Evolutionary conservation across 148 eudicot genomes (phyloP).

Genomic region (Vaccinium darrowii): DNA sequence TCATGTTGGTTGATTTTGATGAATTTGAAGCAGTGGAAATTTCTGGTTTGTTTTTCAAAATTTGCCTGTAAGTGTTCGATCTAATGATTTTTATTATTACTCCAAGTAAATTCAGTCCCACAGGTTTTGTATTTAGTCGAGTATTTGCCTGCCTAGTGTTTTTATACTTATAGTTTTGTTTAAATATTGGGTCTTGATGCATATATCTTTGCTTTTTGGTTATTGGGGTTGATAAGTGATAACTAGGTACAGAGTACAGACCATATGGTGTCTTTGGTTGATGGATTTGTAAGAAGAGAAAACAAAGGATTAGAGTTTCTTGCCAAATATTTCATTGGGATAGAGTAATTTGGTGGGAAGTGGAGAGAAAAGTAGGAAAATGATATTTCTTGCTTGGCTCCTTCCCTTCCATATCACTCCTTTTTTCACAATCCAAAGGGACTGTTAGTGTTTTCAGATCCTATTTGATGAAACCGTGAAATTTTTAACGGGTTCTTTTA

Average conservation of each 20-base stretch:
- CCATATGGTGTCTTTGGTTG: not conserved
- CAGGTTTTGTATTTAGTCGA: not conserved
- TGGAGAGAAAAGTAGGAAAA: not conserved
- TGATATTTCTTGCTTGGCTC: not conserved
- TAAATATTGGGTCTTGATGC: not conserved
- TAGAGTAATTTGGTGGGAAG: not conserved
- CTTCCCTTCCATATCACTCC: not conserved
- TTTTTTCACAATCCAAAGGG: not conserved
- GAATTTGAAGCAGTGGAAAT: not conserved
- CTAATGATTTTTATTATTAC: not conserved
- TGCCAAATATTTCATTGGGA: not conserved
- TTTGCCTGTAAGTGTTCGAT: not conserved
- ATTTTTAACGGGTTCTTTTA: not conserved
- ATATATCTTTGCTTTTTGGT: not conserved
- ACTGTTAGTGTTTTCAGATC: not conserved
- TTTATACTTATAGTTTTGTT: not conserved
- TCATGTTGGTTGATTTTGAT: conserved; percentile 46
- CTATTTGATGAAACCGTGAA: not conserved
- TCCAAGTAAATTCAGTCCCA: not conserved
- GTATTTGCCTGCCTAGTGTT: not conserved
- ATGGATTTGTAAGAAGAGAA: not conserved
- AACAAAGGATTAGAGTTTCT: no score
- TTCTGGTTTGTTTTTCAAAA: not conserved
- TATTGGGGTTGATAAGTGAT: not conserved
- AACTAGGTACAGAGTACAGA: not conserved